A percentile compares a stretch with the other conserved stretches of the same genome.
phyloP scores from a whole-genome alignment of 2,329 filamentous ascomycete species.

The Colletotrichum falcatum region DNA sequence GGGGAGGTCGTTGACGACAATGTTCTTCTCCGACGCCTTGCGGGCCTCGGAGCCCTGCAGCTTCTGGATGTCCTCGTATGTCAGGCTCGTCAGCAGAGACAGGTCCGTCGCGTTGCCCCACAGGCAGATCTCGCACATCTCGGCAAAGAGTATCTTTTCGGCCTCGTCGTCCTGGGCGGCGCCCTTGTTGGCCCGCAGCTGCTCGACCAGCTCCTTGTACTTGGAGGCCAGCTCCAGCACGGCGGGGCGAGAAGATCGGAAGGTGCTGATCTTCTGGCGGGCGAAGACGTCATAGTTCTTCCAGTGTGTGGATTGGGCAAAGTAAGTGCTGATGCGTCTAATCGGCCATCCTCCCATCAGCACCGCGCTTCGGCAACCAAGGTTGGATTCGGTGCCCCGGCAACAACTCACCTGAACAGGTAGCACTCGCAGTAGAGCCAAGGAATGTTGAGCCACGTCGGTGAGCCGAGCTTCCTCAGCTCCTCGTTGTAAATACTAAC shows the following conservation, averaged over 20 bases:
- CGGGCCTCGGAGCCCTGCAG: conserved; percentile 90
- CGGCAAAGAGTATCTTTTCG: conserved; percentile 83
- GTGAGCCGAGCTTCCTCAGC: conserved; percentile 77
- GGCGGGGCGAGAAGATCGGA: conserved; percentile 89
- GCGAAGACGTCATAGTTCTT: conserved; percentile 90
- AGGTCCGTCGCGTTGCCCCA: conserved; percentile 98
- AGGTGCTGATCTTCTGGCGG: conserved; percentile 90
- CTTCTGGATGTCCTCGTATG: conserved; percentile 97
- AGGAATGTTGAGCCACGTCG: conserved; percentile 84
- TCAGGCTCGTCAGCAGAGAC: conserved; percentile 88
- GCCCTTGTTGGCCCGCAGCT: conserved; percentile 69
- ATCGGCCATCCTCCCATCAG: conserved; percentile 38
- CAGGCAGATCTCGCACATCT: conserved; percentile 96
- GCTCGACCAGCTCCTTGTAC: conserved; percentile 78
- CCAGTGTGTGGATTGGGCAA: conserved; percentile 84
- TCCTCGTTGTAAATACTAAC: conserved; percentile 88
- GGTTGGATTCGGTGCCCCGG: not conserved
- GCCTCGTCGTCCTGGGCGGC: conserved; percentile 71
- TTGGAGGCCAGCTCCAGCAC: conserved; percentile 84
- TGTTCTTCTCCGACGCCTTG: conserved; percentile 90
- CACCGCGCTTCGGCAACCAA: not conserved
- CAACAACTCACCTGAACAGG: conserved; percentile 76
- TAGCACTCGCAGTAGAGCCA: conserved; percentile 98
- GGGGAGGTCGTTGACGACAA: conserved; percentile 86
- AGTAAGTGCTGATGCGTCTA: conserved; percentile 82